Conservation (phyloP, 805 yeast species). For the Hanseniaspora meyeri region DNA sequence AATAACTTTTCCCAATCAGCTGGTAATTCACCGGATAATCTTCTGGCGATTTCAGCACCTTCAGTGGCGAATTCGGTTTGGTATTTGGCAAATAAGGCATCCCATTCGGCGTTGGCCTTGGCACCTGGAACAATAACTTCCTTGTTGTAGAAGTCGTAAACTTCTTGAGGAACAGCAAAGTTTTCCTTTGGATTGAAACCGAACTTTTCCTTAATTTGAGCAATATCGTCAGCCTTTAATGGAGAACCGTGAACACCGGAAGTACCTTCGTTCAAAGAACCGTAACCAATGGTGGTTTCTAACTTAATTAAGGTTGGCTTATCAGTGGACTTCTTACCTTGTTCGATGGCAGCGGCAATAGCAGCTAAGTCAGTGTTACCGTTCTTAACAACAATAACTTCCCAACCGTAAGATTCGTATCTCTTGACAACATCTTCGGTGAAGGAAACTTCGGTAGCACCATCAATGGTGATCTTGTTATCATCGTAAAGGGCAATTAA, state of each 20-base stretch:
- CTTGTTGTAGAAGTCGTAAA: constrained; percentile 52
- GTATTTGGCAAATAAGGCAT: constrained; percentile 49
- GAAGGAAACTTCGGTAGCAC: constrained; percentile 78
- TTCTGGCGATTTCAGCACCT: constrained; percentile 69
- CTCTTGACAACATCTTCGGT: constrained; percentile 82
- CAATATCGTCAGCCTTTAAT: constrained; percentile 81
- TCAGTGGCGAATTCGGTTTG: constrained; percentile 56
- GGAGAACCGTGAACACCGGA: constrained; percentile 95
- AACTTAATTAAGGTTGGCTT: constrained; percentile 87
- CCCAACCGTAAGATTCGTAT: constrained; percentile 91
- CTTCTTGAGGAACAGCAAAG: constrained; percentile 74
- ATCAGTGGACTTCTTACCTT: constrained; percentile 60
- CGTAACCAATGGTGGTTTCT: constrained; percentile 87
- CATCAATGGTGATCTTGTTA: constrained; percentile 94
- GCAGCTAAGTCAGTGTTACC: constrained; percentile 71
- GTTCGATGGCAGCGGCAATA: constrained; percentile 59
- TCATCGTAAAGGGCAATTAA: constrained; percentile 93
- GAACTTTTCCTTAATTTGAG: constrained; percentile 66
- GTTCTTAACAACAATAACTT: constrained; percentile 59
- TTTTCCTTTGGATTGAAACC: constrained; percentile 81
- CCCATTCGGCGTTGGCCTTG: constrained; percentile 65
- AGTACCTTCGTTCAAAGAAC: constrained; percentile 74
- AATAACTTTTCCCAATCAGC: constrained; percentile 62
- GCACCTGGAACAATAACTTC: constrained; percentile 49
- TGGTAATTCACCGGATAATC: constrained; percentile 70